A percentile compares a stretch with the other conserved stretches of the same genome.
Evolutionary conservation across 1,284 basidiomycete species (phyloP).

Genomic region (Ustilago curta): DNA sequence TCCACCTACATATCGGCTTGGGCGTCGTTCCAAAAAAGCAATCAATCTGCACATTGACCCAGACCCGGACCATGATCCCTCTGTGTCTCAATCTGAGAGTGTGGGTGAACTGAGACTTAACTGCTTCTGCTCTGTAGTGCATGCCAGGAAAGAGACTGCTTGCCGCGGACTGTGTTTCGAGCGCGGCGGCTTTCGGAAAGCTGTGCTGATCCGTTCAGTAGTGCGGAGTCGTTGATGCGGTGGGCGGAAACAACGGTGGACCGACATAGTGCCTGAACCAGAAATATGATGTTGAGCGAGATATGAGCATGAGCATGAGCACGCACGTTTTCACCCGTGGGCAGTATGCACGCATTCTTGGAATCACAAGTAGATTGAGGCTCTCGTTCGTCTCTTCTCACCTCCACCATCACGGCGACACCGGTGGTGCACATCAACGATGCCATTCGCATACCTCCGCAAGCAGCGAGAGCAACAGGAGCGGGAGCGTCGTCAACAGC

Average conservation of each 20-base stretch:
- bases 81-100: too few relatives aligned
- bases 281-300: too few relatives aligned
- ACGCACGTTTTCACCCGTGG: not conserved
- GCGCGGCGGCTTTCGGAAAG: not conserved
- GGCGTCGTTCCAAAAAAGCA: conserved; percentile 48
- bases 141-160: not conserved
- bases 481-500: not conserved
- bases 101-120: not conserved
- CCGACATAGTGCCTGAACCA: too few relatives aligned
- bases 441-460: conserved; percentile 28
- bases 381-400: not conserved
- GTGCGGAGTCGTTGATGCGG: not conserved
- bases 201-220: not conserved
- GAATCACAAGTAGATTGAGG: not conserved
- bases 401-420: not conserved
- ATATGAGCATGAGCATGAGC: not conserved
- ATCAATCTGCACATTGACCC: conserved; percentile 51
- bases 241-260: too few relatives aligned
- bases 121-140: not conserved
- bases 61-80: conserved; percentile 1
- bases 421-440: not conserved
- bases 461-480: conserved; percentile 12
- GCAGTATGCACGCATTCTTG: not conserved
- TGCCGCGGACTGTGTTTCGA: not conserved
- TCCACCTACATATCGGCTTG: conserved; percentile 30